Percentiles rank a stretch among this genome's conserved stretches.
phyloP scores from a whole-genome alignment of 2,329 filamentous ascomycete species.

The Salinomyces thailandicus region DNA sequence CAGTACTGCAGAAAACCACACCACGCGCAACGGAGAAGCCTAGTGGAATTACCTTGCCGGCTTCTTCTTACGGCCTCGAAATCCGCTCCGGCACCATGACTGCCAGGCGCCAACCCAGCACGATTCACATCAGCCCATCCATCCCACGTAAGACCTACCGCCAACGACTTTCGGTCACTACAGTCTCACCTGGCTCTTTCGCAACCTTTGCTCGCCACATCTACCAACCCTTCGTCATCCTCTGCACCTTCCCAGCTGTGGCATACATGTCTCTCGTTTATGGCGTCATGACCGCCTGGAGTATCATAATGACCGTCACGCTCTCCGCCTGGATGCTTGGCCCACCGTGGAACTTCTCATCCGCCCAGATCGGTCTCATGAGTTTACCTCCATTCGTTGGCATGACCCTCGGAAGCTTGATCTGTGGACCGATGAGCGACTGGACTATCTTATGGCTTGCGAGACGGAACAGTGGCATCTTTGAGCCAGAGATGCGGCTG shows the following conservation, averaged over 20 bases:
- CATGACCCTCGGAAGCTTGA: slow-evolving; percentile 33
- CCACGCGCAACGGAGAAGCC: no score
- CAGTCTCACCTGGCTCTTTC: slow-evolving; percentile 22
- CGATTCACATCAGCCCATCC: slow-evolving; percentile 17
- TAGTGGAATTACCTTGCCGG: no score
- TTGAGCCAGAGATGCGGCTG: slow-evolving; percentile 27
- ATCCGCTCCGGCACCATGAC: slow-evolving; percentile 37
- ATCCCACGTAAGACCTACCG: slow-evolving; percentile 35
- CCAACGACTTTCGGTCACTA: slow-evolving; percentile 31
- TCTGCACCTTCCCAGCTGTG: slow-evolving; percentile 32
- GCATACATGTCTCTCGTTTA: slow-evolving; percentile 29
- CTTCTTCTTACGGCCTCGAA: no score
- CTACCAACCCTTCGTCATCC: slow-evolving; percentile 29
- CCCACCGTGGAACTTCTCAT: slow-evolving; percentile 36
- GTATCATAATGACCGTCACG: slow-evolving; percentile 29
- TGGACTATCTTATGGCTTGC: slow-evolving; percentile 27
- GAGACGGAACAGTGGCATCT: slow-evolving; percentile 25
- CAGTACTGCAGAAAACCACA: slow-evolving; percentile 39
- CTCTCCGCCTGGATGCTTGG: slow-evolving; percentile 29
- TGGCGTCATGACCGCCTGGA: slow-evolving; percentile 29
- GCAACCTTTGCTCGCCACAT: slow-evolving; percentile 24
- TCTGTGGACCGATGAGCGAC: slow-evolving; percentile 39
- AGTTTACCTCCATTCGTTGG: slow-evolving; percentile 39
- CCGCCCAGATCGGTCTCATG: slow-evolving; percentile 41
- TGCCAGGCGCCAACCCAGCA: slow-evolving; percentile 13